These are phyloP conservation scores for Ziziphus jujuba DNA, from an alignment of 306 rosid species.

Conservation along the genomic window DNA sequence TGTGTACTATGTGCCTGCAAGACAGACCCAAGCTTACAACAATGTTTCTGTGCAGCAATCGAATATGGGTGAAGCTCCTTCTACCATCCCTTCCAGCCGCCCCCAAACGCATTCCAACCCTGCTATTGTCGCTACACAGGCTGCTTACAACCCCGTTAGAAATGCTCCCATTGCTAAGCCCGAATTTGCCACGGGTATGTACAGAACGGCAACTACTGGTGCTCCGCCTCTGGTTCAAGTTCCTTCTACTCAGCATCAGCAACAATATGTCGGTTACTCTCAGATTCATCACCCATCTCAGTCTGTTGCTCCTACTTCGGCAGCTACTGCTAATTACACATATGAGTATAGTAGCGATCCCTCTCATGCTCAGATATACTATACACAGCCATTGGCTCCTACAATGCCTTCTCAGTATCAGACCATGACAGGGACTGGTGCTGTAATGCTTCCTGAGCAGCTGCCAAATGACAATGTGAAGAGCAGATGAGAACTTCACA, in stretches of 20 bases:
- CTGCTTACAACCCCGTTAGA: conserved; percentile 59
- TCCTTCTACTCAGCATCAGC: conserved; percentile 76
- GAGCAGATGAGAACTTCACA: conserved; percentile 81
- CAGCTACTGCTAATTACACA: conserved; percentile 49
- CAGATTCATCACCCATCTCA: conserved; percentile 89
- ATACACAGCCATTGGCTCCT: conserved; percentile 73
- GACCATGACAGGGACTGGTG: conserved; percentile 68
- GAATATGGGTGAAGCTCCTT: conserved; percentile 54
- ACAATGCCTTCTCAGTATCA: conserved; percentile 84
- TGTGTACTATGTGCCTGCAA: conserved; percentile 70
- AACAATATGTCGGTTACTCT: conserved; percentile 67
- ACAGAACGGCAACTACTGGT: conserved; percentile 62
- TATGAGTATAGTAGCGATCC: conserved; percentile 71
- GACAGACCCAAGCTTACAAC: conserved; percentile 69
- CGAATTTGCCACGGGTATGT: conserved; percentile 62
- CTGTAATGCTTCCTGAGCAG: conserved; percentile 55
- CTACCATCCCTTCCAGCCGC: conserved; percentile 46
- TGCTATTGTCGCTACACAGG: conserved; percentile 41
- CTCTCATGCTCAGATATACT: conserved; percentile 72
- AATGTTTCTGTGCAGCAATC: conserved; percentile 66
- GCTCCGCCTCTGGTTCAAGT: conserved; percentile 68
- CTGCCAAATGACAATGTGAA: conserved; percentile 67
- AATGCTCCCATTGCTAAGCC: conserved; percentile 62
- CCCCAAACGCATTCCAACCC: conserved; percentile 66
- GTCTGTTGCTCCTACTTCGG: conserved; percentile 56